A percentile compares a stretch with the other conserved stretches of the same genome.
phyloP scores from a whole-genome alignment of 257 asterid species.

The Solanum lignicaule region DNA sequence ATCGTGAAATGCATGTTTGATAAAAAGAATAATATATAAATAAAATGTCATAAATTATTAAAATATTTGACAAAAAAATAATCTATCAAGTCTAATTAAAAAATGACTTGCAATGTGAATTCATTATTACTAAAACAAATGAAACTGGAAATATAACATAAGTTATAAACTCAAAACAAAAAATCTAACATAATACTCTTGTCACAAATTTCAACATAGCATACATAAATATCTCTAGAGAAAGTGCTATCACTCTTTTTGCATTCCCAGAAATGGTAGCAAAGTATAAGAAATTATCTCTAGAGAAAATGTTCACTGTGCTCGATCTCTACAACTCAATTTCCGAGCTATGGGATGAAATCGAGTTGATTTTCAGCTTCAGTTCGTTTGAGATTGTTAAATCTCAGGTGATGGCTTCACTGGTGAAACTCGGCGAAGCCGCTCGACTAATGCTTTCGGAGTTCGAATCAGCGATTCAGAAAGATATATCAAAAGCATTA shows the following conservation, averaged over 20 bases:
- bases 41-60: too few relatives aligned
- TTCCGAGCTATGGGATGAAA: slow-evolving; percentile 54
- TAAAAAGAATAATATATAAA: too few relatives aligned
- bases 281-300: slow-evolving; percentile 47
- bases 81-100: too few relatives aligned
- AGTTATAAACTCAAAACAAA: too few relatives aligned
- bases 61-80: too few relatives aligned
- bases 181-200: too few relatives aligned
- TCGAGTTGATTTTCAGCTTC: slow-evolving; percentile 46
- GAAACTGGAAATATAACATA: too few relatives aligned
- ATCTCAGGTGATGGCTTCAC: slow-evolving; percentile 44
- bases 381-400: slow-evolving; percentile 37
- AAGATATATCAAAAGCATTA: slow-evolving; percentile 54
- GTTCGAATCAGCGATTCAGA: slow-evolving; percentile 73
- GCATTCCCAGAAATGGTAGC: slow-evolving; percentile 45
- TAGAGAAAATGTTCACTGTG: slow-evolving; percentile 70
- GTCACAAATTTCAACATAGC: too few relatives aligned
- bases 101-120: too few relatives aligned
- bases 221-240: too few relatives aligned
- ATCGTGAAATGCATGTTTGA: too few relatives aligned
- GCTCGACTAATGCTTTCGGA: slow-evolving; percentile 47
- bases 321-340: slow-evolving; percentile 67
- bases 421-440: slow-evolving; percentile 58
- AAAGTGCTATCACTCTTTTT: slow-evolving; percentile 39
- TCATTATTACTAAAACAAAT: too few relatives aligned